Conservation (phyloP, 2,329 filamentous ascomycete genomes). For the Macroventuria anomochaeta region DNA sequence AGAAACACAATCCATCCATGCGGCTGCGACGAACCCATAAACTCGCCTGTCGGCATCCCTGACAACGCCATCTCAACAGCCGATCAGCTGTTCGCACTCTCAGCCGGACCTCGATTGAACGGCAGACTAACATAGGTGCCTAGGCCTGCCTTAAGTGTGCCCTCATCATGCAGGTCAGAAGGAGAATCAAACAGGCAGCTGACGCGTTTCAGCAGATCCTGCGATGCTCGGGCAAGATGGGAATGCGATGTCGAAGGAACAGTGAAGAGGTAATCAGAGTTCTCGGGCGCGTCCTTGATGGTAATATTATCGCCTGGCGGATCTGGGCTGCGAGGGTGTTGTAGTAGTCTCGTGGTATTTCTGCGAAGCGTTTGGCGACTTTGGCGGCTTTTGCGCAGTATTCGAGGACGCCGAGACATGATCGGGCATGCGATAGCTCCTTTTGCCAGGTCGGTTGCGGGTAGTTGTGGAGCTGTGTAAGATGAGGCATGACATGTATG, state of each 20-base stretch:
- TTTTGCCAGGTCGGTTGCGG: background rate
- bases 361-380: background rate
- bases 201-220: background rate
- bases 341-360: background rate
- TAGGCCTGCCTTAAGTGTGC: background rate
- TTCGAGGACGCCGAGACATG: background rate
- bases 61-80: background rate
- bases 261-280: background rate
- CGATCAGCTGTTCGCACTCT: background rate
- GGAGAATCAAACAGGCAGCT: background rate
- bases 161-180: background rate
- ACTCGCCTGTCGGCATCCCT: background rate
- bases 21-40: background rate
- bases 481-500: background rate
- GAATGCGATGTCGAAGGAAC: background rate
- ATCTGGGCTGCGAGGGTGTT: background rate
- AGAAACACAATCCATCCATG: background rate
- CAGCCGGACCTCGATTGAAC: background rate
- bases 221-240: background rate
- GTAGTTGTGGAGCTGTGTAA: background rate
- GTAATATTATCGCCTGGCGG: background rate
- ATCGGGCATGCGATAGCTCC: background rate
- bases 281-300: background rate
- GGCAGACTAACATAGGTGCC: background rate
- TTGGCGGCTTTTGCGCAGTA: background rate